phyloP scores from a whole-genome alignment of 441 rosid species.

The California macrophylla region DNA sequence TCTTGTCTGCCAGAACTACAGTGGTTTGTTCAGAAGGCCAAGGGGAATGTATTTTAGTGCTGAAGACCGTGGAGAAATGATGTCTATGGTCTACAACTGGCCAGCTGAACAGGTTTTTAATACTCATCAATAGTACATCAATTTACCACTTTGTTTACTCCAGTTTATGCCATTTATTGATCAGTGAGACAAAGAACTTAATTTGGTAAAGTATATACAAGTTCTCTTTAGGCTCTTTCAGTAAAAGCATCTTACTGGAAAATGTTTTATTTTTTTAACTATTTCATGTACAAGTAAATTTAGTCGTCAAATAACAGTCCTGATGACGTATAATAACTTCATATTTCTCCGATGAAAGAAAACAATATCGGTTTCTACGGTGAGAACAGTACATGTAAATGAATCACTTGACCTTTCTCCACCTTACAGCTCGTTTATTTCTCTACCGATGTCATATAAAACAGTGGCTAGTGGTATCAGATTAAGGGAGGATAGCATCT shows the following conservation, averaged over 20 bases:
- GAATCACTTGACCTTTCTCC: not conserved
- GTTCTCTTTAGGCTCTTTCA: not conserved
- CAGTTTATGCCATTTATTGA: not conserved
- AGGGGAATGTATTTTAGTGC: slow-evolving; percentile 98
- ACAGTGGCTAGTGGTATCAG: not conserved
- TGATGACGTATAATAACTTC: no score
- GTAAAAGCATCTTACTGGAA: not conserved
- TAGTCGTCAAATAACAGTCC: not conserved
- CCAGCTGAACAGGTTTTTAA: slow-evolving; percentile 85
- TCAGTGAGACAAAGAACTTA: not conserved
- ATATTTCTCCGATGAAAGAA: not conserved
- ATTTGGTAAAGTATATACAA: not conserved
- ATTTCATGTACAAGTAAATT: not conserved
- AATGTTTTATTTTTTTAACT: not conserved
- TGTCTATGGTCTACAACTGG: slow-evolving; percentile 99
- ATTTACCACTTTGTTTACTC: not conserved
- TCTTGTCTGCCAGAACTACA: slow-evolving; percentile 91
- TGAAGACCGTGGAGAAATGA: slow-evolving; percentile 97
- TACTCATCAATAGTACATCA: slow-evolving; percentile 5
- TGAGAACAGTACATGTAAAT: not conserved
- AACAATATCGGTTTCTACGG: not conserved
- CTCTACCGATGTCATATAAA: not conserved
- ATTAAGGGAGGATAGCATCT: not conserved
- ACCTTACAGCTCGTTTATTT: not conserved
- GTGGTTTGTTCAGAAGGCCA: slow-evolving; percentile 96